Base-by-base conservation (phyloP, 2,329 filamentous ascomycete species). In the Leptoxyphium fumago region DNA sequence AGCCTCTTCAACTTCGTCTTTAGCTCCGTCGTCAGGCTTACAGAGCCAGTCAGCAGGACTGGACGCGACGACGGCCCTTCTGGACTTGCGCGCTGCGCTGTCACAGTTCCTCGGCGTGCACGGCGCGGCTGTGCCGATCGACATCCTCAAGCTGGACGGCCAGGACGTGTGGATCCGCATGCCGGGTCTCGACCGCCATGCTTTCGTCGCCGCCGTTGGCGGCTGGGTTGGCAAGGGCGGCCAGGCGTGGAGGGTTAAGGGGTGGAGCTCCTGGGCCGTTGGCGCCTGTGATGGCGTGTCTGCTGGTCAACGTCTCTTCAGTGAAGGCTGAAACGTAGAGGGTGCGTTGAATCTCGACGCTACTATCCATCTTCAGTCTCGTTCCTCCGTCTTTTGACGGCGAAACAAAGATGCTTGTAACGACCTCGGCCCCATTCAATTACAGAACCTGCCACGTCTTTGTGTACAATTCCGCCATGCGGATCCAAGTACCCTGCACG, bases 61-160 rank as follows among this genome's bases (percentile, higher is more conserved):
- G 5, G 82, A 87, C 60, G 65, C 70, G 2, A 64, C 86, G 2
- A 78, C 78, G 32, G 68, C 74, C 14, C 75, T 75, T 29, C 67
- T 76, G 0, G 78, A 82, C 55, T 74, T 82, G 51, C 75, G 73
- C 2, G 61, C 72, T 1, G 78, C 82, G 0, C 65, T 89, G 7
- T 68, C 67, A 1, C 74, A 82, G 48, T 87, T 84, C 53, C 73
- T 89, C 1, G 84, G 84, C 15, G 63, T 76, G 14, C 78, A 75
- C 0, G 84, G 84, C 10, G 64, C 71, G 2, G 77, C 75, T 10
- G 78, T 88, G 2, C 65, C 78, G 1, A 57, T 87, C 45, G 84
- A 89, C 55, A 75, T 88, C 15, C 69, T 89, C 29, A 76, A 78
- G 52, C 65, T 79, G 0, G 63, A 74, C 2, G 69, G 64, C 1